Evolutionary conservation across 805 yeast species (phyloP).

Genomic region (Suhomyces faveliae): DNA sequence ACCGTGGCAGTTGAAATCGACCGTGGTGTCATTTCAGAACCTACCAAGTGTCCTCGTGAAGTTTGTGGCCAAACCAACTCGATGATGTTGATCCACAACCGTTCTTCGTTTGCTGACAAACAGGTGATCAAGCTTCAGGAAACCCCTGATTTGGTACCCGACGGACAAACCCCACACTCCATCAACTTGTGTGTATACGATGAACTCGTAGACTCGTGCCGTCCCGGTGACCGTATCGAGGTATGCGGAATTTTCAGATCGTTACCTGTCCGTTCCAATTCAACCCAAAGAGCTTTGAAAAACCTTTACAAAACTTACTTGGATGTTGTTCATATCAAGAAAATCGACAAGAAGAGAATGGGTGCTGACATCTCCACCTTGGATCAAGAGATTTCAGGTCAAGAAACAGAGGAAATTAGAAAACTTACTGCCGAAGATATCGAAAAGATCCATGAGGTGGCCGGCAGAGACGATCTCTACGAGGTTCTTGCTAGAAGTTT

Average conservation of each 20-base stretch:
- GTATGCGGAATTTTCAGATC: conserved; percentile 95
- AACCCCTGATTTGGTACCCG: conserved; percentile 94
- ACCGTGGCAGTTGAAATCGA: conserved; percentile 89
- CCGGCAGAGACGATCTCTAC: conserved; percentile 76
- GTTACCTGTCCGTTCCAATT: conserved; percentile 83
- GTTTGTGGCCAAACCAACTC: conserved; percentile 81
- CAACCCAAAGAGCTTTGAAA: conserved; percentile 80
- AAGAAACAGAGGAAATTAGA: conserved; percentile 75
- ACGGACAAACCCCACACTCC: conserved; percentile 98
- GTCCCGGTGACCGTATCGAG: conserved; percentile 96
- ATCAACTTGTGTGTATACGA: conserved; percentile 92
- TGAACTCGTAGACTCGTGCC: conserved; percentile 88
- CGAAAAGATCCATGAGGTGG: conserved; percentile 55
- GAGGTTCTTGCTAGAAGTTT: conserved; percentile 83
- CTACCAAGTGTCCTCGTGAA: conserved; percentile 86
- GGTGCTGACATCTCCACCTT: conserved; percentile 76
- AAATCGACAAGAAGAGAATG: conserved; percentile 76
- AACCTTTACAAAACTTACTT: conserved; percentile 86
- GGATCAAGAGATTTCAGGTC: conserved; percentile 51
- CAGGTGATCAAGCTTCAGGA: conserved; percentile 94
- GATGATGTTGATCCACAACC: conserved; percentile 87
- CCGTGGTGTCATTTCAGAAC: conserved; percentile 92
- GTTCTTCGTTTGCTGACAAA: conserved; percentile 91
- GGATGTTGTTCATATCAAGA: conserved; percentile 91
- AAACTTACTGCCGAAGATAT: conserved; percentile 69